phyloP scores from a whole-genome alignment of 441 rosid species.

The Metrosideros polymorpha region DNA sequence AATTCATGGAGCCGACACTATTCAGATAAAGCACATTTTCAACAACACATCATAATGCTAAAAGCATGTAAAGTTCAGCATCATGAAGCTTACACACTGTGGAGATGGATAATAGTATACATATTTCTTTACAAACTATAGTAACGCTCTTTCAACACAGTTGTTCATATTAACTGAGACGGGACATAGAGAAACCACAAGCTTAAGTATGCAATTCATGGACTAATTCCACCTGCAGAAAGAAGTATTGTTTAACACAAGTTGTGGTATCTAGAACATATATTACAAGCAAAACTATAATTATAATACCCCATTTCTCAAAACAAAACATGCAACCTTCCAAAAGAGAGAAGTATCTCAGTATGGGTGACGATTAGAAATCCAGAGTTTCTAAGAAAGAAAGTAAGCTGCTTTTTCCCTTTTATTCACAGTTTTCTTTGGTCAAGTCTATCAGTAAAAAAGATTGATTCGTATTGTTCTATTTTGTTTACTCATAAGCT shows the following conservation, averaged over 20 bases:
- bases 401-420: not conserved
- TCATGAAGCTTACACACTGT: not conserved
- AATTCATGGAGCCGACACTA: constrained; percentile 96
- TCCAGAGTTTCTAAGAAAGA: not conserved
- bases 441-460: not conserved
- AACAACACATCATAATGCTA: constrained; percentile 9
- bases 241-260: not conserved
- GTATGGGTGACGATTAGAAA: not conserved
- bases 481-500: not conserved
- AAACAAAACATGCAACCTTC: not conserved
- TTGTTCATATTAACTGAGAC: not conserved
- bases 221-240: not conserved
- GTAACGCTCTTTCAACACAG: not conserved
- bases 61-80: not conserved
- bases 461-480: not conserved
- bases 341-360: not conserved
- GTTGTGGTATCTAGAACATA: not conserved
- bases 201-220: not conserved
- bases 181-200: not conserved
- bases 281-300: not conserved
- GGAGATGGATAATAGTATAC: not conserved
- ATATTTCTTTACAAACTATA: not conserved
- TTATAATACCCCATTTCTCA: not conserved
- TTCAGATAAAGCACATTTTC: not conserved
- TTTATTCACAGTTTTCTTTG: not conserved